Base-by-base conservation (phyloP, 2,329 filamentous ascomycete species). In the Epichloe scottii region DNA sequence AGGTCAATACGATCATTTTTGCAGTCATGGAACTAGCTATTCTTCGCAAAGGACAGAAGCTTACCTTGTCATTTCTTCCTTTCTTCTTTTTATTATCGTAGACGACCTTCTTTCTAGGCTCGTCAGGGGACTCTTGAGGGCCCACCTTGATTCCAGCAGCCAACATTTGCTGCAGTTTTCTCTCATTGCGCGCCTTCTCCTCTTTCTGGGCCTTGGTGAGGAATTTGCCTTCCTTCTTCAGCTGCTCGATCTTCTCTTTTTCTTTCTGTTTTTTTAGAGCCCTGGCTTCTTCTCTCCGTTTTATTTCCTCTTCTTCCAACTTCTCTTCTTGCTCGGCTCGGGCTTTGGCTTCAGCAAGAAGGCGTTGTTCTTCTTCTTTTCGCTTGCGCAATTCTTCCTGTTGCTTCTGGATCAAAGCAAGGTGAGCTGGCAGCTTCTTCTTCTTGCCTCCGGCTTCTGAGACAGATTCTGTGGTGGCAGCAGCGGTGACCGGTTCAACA, bases 211-310 rank as follows among this genome's bases (percentile, higher is more conserved):
- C 87, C 69, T 91, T 90, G 57, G 87, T 91, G 62, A 91, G 71
- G 68, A 85, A 91, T 63, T 88, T 91, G 65, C 88, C 88, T 66
- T 89, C 87, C 66, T 86, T 88, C 78, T 91, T 93, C 51, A 89
- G 78, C 70, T 91, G 84, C 63, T 93, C 88, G 54, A 91, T 83
- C 68, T 79, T 87, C 66, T 90, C 85, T 73, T 87, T 91, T 61
- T 94, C 88, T 64, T 81, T 89, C 61, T 89, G 86, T 74, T 91
- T 93, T 76, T 87, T 91, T 42, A 81, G 69, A 2, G 82, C 81
- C 68, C 81, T 87, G 48, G 82, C 81, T 62, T 91, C 88, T 60
- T 87, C 85, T 57, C 73, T 82, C 52, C 75, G 77, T 69, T 82
- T 81, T 52, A 71, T 66, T 60, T 90, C 87, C 65, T 91, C 88